A percentile compares a stretch with the other conserved stretches of the same genome.
These are phyloP conservation scores for Discostella pseudostelligera DNA, from an alignment of 108 stramenopile genomes.

Conservation along the genomic window DNA sequence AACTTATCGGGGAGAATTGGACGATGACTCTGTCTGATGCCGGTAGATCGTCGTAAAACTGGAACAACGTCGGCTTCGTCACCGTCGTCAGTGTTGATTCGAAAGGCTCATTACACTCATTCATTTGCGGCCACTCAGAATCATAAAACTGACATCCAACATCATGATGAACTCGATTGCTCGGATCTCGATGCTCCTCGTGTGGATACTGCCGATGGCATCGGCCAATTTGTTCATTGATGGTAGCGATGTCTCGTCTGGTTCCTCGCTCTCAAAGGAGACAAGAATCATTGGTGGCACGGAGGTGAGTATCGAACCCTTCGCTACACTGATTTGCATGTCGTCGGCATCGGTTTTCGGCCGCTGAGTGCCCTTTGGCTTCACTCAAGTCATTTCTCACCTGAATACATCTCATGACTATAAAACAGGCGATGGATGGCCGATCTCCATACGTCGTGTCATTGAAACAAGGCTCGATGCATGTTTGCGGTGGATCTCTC, in stretches of 20 bases:
- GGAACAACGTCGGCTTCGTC: too few species aligned
- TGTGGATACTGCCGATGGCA: neutral
- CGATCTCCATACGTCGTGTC: slow-evolving; percentile 55
- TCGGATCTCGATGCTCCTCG: neutral
- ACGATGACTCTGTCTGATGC: too few species aligned
- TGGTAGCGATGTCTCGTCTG: slow-evolving; percentile 6
- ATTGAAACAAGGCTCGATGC: slow-evolving; percentile 7
- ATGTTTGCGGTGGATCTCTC: slow-evolving; percentile 58
- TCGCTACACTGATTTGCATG: slow-evolving; percentile 10
- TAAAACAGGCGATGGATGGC: slow-evolving; percentile 17
- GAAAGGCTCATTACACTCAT: too few species aligned
- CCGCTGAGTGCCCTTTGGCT: neutral
- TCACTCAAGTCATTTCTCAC: slow-evolving; percentile 1
- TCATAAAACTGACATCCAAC: too few species aligned
- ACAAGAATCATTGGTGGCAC: slow-evolving; percentile 6
- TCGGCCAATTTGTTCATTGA: slow-evolving; percentile 2
- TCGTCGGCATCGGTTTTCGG: neutral
- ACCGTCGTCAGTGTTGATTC: too few species aligned
- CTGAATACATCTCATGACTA: neutral
- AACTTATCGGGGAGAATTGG: too few species aligned
- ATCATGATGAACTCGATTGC: too few species aligned
- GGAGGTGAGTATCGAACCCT: slow-evolving; percentile 10
- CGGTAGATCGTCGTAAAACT: too few species aligned
- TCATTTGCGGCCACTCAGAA: too few species aligned
- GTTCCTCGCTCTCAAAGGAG: slow-evolving; percentile 1